Evolutionary conservation across 169 alveolate genomes (phyloP).

Genomic region (Plasmodium gonderi): DNA sequence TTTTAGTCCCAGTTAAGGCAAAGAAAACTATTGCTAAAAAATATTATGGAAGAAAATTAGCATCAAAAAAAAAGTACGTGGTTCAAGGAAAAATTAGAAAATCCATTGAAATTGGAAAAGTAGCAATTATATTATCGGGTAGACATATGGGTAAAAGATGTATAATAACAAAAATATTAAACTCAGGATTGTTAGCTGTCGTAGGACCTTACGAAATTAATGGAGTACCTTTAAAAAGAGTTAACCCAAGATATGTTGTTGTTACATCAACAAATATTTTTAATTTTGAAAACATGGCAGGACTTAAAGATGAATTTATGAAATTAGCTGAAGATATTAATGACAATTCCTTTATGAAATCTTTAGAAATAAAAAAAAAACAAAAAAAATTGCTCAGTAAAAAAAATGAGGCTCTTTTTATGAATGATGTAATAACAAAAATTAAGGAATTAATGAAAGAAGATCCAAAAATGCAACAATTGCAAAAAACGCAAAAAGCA

Average conservation of each 20-base stretch:
- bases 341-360: slow-evolving; percentile 84
- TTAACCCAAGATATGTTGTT: slow-evolving; percentile 95
- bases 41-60: slow-evolving; percentile 75
- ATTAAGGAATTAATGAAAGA: slow-evolving; percentile 73
- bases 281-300: slow-evolving; percentile 83
- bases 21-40: slow-evolving; percentile 53
- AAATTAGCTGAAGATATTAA: slow-evolving; percentile 76
- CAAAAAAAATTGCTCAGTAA: slow-evolving; percentile 87
- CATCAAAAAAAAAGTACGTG: slow-evolving; percentile 77
- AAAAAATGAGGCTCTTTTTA: slow-evolving; percentile 82
- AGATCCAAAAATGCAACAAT: slow-evolving; percentile 29
- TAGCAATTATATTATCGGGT: slow-evolving; percentile 96
- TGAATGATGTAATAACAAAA: slow-evolving; percentile 84
- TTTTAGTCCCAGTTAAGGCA: slow-evolving; percentile 35
- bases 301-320: slow-evolving; percentile 77
- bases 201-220: slow-evolving; percentile 97
- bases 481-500: slow-evolving; percentile 81
- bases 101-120: slow-evolving; percentile 92
- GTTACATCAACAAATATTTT: slow-evolving; percentile 95
- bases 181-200: slow-evolving; percentile 94
- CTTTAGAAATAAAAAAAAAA: slow-evolving; percentile 83
- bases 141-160: slow-evolving; percentile 98
- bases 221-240: slow-evolving; percentile 98
- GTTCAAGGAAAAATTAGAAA: slow-evolving; percentile 85
- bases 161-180: slow-evolving; percentile 94